Percentiles rank a stretch among this genome's conserved stretches.
Conservation (phyloP, 2,329 filamentous ascomycete genomes). For the Hymenoscyphus repandus region DNA sequence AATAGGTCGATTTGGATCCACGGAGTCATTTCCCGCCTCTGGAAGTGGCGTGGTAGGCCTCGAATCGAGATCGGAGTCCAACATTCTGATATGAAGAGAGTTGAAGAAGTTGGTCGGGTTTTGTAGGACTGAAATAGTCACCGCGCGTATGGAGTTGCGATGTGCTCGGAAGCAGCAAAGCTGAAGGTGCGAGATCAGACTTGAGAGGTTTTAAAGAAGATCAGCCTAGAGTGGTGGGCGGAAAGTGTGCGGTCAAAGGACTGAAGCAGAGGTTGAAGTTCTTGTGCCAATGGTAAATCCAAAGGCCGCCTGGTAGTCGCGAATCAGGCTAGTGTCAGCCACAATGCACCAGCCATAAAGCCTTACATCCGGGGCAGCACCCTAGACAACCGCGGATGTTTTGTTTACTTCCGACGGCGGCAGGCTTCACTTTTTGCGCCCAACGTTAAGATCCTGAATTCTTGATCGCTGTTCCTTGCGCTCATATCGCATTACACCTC, state of each 20-base stretch:
- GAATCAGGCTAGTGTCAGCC: not conserved
- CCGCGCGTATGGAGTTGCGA: not conserved
- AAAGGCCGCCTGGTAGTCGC: not conserved
- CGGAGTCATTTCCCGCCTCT: conserved; percentile 18
- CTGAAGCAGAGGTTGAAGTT: not conserved
- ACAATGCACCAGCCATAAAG: not conserved
- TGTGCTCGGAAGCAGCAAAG: not conserved
- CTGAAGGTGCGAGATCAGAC: too few relatives aligned
- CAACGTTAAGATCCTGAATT: not conserved
- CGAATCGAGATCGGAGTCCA: conserved; percentile 23
- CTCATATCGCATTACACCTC: not conserved
- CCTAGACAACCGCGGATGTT: conserved; percentile 5
- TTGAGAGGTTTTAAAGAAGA: too few relatives aligned
- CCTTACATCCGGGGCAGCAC: conserved; percentile 13
- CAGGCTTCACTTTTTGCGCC: not conserved
- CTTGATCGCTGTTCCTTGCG: not conserved
- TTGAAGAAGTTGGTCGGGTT: not conserved
- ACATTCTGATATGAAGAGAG: conserved; percentile 20
- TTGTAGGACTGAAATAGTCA: not conserved
- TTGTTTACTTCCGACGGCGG: conserved; percentile 10
- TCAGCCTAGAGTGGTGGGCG: too few relatives aligned
- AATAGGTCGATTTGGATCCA: conserved; percentile 14
- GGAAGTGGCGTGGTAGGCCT: conserved; percentile 19
- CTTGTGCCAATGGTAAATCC: not conserved
- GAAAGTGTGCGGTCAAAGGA: too few relatives aligned